Base-by-base conservation (phyloP, 495 filamentous ascomycete species). In the Baudoinia panamericana region DNA sequence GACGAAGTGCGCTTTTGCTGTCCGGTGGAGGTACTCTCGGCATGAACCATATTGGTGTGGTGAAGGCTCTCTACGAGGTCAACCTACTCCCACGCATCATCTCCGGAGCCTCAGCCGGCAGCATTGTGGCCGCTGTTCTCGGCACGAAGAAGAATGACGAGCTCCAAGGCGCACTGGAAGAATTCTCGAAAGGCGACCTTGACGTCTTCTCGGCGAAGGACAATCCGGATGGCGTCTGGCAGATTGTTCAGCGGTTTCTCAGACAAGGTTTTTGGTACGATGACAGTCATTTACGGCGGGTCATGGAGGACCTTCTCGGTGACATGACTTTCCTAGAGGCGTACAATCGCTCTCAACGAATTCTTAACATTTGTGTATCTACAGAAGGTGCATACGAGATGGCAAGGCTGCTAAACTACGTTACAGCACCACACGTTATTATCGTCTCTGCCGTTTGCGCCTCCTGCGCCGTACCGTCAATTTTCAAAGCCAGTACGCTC, bases 361-460 rank as follows among this genome's bases (percentile, higher is more conserved):
- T 94, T 47, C 69, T 93, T 56, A 95, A 93, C 56, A 94, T 96
- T 33, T 83, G 80, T 46, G 87, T 96, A 15, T 92, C 84, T 0
- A 82, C 81, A 31, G 82, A 81, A 0, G 81, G 82, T 24, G 68
- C 88, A 27, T 93, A 90, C 55, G 87, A 94, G 49, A 70, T 92
- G 12, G 86, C 85, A 0, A 68, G 79, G 28, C 64, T 96, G 7
- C 68, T 96, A 43, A 95, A 96, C 58, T 94, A 93, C 52, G 75
- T 93, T 33, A 93, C 88, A 0, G 80, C 85, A 9, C 85, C 87
- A 0, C 87, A 94, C 54, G 88, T 95, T 40, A 66, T 94, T 60
- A 88, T 96, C 33, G 93, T 86, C 87, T 94, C 87, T 39, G 88
- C 88, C 31, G 88, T 96, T 69, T 81, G 83, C 16, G 87, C 88